Evolutionary conservation across 257 asterid species (phyloP), one percentile per base, ranked within the genome.

Genomic region (Plantago elongata): DNA sequence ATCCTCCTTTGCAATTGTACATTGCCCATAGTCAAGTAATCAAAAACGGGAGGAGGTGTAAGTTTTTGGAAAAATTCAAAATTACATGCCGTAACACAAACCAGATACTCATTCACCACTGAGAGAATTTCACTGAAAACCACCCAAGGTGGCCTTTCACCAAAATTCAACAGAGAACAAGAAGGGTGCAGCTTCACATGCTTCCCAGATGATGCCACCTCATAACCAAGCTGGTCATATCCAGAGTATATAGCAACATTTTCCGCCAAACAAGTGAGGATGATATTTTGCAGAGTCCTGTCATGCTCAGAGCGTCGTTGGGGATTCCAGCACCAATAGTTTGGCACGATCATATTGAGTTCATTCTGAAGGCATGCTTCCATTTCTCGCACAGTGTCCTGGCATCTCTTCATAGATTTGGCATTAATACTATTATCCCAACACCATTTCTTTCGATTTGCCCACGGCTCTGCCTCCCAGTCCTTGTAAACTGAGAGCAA

Each of bases 351-450:
- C 46, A 80, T 70, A 67, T 70, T 77, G 13, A 87, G 81, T 51
- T 92, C 97, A 76, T 78, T 76, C 65, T 80, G 70, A 60, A 92
- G 89, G 66, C 95, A 89, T 57, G 72, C 61, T 59, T 84, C 96
- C 75, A 92, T 63, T 78, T 92, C 97, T 55, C 69, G 69, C 54
- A 89, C 84, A 45, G 85, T 81, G 70, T 92, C 97, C 64, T 76
- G 77, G 75, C 99, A 92, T 70, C 97, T 89, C 79, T 82, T 77
- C 91, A 92, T 75, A 57, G 99, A 70, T 82, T 89, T 92, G 10
- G 97, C 97, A 72, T 92, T 92, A 45, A 92, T 87, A 73, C 96
- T 86, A 62, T 89, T 89, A 44, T 89, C 86, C 99, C 99, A 89
- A 74, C 97, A 89, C 97, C 99, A 92, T 17, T 1, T 57, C 64